A percentile compares a stretch with the other conserved stretches of the same genome.
Conservation (phyloP, 2,329 filamentous ascomycete genomes). For the Botrytis deweyae region DNA sequence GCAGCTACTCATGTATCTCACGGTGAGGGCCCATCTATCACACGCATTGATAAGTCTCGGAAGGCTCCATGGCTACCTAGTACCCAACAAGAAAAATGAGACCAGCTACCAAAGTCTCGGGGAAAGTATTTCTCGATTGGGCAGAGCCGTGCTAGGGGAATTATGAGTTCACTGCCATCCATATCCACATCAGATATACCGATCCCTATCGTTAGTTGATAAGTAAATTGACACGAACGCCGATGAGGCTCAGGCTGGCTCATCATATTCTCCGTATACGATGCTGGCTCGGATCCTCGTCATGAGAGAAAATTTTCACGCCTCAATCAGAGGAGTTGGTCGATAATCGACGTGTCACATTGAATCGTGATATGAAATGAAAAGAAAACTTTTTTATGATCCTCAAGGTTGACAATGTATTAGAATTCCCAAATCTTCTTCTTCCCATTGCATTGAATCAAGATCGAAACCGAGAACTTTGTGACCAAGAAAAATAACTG, state of each 20-base stretch:
- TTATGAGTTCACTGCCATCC: not conserved
- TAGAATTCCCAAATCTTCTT: not conserved
- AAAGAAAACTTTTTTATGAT: not conserved
- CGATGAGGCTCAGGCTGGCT: constrained; percentile 18
- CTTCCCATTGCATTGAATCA: not conserved
- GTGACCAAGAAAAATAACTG: constrained; percentile 9
- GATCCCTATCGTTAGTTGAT: constrained; percentile 17
- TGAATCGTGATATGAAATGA: not conserved
- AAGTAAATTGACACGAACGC: constrained; percentile 15
- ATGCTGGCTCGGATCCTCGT: constrained; percentile 1
- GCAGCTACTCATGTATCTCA: not conserved
- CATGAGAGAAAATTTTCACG: not conserved
- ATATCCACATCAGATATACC: constrained; percentile 1
- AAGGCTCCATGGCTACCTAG: constrained; percentile 1
- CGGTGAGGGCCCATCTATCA: not conserved
- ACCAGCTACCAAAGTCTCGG: constrained; percentile 14
- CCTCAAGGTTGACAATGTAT: not conserved
- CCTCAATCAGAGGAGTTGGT: not conserved
- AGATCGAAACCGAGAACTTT: constrained; percentile 12
- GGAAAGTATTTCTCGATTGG: not conserved
- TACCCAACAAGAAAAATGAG: constrained; percentile 10
- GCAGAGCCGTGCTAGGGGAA: not conserved
- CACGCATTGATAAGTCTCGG: constrained; percentile 10
- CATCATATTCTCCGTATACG: not conserved
- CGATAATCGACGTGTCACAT: constrained; percentile 7